phyloP scores from a whole-genome alignment of 768 basidiomycete genomes.

The Macrolepiota dolichaula region DNA sequence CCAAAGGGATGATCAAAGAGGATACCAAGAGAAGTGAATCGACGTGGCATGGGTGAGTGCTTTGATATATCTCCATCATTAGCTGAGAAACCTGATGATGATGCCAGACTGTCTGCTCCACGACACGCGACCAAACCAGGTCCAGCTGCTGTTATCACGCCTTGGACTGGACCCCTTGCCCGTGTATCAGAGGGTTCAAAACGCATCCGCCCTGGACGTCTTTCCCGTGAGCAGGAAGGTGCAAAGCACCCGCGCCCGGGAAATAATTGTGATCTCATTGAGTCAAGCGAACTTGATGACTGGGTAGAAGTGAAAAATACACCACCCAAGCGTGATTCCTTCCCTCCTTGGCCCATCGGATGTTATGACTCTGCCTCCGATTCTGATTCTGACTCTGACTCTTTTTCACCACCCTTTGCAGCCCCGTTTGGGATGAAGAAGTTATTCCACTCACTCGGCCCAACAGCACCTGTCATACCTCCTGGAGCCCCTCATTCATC shows the following conservation, averaged over 20 bases:
- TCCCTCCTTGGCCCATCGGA: neutral
- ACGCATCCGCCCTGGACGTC: conserved; percentile 24
- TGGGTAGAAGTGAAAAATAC: conserved; percentile 26
- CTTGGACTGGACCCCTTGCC: conserved; percentile 40
- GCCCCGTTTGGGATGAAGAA: neutral
- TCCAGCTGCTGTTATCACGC: conserved; percentile 24
- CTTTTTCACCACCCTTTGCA: neutral
- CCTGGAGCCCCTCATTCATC: neutral
- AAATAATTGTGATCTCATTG: neutral
- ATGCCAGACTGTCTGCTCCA: conserved; percentile 23
- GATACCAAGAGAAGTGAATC: neutral
- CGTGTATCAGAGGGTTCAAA: conserved; percentile 23
- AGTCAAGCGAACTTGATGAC: conserved; percentile 24
- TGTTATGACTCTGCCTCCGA: neutral
- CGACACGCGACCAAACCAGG: conserved; percentile 20
- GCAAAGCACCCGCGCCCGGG: conserved; percentile 13
- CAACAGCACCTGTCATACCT: no score
- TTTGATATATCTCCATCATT: neutral
- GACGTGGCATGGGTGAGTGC: conserved; percentile 43
- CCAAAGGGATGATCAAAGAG: neutral
- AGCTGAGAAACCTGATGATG: neutral
- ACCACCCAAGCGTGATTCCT: neutral
- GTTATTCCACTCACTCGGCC: no score
- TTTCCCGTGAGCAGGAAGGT: conserved; percentile 28
- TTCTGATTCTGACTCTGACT: neutral